Conservation (phyloP, 108 stramenopile species). For the Cyclostephanos invisitatus region DNA sequence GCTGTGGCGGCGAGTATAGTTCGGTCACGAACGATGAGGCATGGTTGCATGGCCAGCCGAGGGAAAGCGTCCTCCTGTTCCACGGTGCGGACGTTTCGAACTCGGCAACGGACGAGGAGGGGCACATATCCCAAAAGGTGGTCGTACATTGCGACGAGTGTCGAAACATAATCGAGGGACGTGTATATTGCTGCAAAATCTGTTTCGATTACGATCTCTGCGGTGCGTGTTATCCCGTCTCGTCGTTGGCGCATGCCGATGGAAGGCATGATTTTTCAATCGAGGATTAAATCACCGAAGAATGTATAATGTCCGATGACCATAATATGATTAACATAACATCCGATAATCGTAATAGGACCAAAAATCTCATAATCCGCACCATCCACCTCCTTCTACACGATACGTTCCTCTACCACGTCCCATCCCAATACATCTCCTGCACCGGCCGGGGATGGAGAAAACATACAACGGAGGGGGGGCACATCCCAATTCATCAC, state of each 20-base stretch:
- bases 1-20: background rate
- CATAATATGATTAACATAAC: no score
- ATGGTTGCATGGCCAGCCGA: conserved; percentile 56
- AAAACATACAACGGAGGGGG: no score
- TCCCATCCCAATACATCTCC: no score
- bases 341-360: no score
- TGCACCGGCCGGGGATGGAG: no score
- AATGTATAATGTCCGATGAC: no score
- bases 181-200: conserved; percentile 61
- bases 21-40: background rate
- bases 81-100: conserved; percentile 58
- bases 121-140: conserved; percentile 41
- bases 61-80: conserved; percentile 72
- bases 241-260: conserved; percentile 47
- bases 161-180: conserved; percentile 47
- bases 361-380: background rate
- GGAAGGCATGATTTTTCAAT: conserved; percentile 50
- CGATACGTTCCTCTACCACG: background rate
- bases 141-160: conserved; percentile 83
- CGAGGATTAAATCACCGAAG: conserved; percentile 30
- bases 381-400: background rate
- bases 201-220: conserved; percentile 92
- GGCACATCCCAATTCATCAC: no score
- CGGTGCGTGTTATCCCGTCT: conserved; percentile 55
- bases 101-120: conserved; percentile 30